Conservation (phyloP, 805 yeast genomes). For the Barnettozyma californica region DNA sequence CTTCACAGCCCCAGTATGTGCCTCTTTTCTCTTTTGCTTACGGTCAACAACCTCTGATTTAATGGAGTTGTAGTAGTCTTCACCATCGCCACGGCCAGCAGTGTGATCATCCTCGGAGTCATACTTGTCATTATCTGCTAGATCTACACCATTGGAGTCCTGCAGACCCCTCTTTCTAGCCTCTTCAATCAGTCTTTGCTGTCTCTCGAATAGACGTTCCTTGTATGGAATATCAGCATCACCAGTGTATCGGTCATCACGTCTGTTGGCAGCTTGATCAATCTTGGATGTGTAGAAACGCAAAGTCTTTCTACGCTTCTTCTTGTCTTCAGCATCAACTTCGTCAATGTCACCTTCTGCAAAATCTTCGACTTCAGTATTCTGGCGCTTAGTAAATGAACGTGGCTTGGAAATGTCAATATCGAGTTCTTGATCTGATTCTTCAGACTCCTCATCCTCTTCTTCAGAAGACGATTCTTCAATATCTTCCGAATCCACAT, state of each 20-base stretch:
- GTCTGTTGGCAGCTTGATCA: constrained; percentile 72
- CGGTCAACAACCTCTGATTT: constrained; percentile 42
- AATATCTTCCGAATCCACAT: constrained; percentile 4
- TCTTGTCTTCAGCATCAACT: constrained; percentile 83
- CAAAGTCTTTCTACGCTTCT: constrained; percentile 69
- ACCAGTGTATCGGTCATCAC: constrained; percentile 59
- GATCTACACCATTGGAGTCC: constrained; percentile 47
- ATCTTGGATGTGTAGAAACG: constrained; percentile 96
- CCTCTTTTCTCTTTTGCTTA: constrained; percentile 49
- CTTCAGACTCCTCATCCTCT: neutral
- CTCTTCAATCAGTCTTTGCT: constrained; percentile 79
- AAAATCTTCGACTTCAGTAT: constrained; percentile 43
- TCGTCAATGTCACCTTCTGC: constrained; percentile 73
- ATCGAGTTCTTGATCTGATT: constrained; percentile 30
- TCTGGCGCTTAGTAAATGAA: constrained; percentile 36
- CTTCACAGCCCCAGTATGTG: constrained; percentile 63
- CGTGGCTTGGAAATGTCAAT: constrained; percentile 51
- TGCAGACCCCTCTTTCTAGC: constrained; percentile 80
- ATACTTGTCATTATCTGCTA: constrained; percentile 44
- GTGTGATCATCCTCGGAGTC: constrained; percentile 41
- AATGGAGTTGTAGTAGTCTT: constrained; percentile 54
- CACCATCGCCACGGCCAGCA: constrained; percentile 42
- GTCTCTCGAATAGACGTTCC: constrained; percentile 86
- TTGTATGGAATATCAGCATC: constrained; percentile 89
- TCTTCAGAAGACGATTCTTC: constrained; percentile 7